Evolutionary conservation across 495 filamentous ascomycete species (phyloP).

Genomic region (Talaromyces liani): DNA sequence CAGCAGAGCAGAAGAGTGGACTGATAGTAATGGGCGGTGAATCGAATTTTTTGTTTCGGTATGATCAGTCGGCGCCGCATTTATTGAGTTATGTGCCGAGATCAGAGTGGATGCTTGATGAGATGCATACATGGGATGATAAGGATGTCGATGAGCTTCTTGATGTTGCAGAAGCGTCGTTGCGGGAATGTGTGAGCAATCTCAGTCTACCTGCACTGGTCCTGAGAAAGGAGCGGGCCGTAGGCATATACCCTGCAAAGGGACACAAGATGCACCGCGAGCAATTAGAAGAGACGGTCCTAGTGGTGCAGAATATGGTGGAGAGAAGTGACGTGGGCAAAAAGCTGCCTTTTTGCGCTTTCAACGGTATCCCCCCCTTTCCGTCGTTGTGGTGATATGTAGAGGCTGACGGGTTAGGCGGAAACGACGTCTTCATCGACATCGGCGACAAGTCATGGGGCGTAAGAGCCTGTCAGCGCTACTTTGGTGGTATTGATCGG

Average conservation of each 20-base stretch:
- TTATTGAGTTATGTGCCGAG: constrained; percentile 54
- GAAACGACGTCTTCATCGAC: constrained; percentile 96
- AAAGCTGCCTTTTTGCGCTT: constrained; percentile 88
- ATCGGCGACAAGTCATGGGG: constrained; percentile 98
- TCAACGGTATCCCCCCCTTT: constrained; percentile 56
- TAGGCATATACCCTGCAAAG: constrained; percentile 68
- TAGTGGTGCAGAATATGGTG: constrained; percentile 85
- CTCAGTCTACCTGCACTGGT: constrained; percentile 70
- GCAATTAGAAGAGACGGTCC: constrained; percentile 88
- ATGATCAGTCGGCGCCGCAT: constrained; percentile 31
- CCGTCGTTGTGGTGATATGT: not conserved
- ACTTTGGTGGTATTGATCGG: constrained; percentile 67
- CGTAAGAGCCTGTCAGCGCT: constrained; percentile 84
- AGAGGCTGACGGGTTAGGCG: constrained; percentile 35
- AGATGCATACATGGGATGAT: constrained; percentile 83
- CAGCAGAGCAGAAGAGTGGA: constrained; percentile 57
- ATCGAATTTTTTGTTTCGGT: constrained; percentile 83
- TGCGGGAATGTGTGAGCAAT: constrained; percentile 68
- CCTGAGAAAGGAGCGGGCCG: constrained; percentile 85
- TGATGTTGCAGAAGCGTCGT: constrained; percentile 75
- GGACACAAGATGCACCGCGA: constrained; percentile 69
- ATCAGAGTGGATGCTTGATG: constrained; percentile 70
- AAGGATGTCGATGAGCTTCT: constrained; percentile 69
- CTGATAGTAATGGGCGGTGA: constrained; percentile 89
- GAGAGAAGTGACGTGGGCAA: constrained; percentile 66